Base-by-base conservation (phyloP, 805 yeast genomes). In the Wickerhamiella musiphila region DNA sequence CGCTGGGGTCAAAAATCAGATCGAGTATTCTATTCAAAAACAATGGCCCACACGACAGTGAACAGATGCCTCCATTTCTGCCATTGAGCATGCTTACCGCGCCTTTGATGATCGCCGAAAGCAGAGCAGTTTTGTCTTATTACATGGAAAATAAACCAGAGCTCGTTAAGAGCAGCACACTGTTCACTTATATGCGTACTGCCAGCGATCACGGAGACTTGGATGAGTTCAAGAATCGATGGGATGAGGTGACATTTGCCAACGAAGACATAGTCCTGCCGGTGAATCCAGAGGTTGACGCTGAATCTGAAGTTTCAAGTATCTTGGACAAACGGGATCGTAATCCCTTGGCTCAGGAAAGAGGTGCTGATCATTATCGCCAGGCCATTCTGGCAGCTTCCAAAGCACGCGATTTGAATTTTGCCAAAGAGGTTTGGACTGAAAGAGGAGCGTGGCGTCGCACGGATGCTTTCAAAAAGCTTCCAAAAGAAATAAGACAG, bases 401-500 rank as follows among this genome's bases (percentile, higher is more conserved):
- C 9, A 57, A 60, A 29, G 66, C 66, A 45, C 59, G 62, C 24
- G 66, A 73, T 43, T 51, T 63, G 25, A 59, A 58, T 0, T 68
- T 76, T 47, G 84, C 83, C 4, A 70, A 70, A 35, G 51, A 54
- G 17, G 58, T 78, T 1, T 83, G 94, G 93, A 52, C 55, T 2
- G 93, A 78, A 45, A 66, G 95, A 45, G 94, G 94, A 2, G 38
- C 49, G 15, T 82, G 65, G 54, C 60, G 94, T 32, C 68, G 68
- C 36, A 61, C 78, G 5, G n/a, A 23, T 1, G 31, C 18, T 3
- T 83, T 77, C 58, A 65, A 60, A 32, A 23, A 35, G 0, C 46
- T 70, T 12, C 31, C 58, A 1, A 43, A 54, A 7, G 32, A 35
- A 0, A 48, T 43, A 18, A 69, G 65, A 41, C 63, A 64, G 26